phyloP scores from a whole-genome alignment of 1,284 basidiomycete genomes.

The Tilletiopsis washingtonensis region DNA sequence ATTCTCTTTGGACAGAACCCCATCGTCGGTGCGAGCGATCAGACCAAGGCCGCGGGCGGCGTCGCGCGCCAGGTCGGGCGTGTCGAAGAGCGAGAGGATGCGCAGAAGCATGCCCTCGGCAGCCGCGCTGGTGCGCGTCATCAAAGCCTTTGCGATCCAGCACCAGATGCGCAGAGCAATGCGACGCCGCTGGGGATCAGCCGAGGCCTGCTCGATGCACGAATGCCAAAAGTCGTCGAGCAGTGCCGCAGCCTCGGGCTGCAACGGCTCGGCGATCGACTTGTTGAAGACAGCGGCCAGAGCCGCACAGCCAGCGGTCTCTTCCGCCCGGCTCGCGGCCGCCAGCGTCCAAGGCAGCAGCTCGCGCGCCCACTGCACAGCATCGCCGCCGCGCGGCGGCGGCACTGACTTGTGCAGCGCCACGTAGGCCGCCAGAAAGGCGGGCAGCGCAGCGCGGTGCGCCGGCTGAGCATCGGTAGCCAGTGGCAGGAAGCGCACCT shows the following conservation, averaged over 20 bases:
- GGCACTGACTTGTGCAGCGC: constrained; percentile 4
- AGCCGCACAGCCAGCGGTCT: constrained; percentile 6
- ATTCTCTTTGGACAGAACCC: constrained; percentile 25
- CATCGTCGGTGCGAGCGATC: constrained; percentile 23
- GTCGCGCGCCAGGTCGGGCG: constrained; percentile 1
- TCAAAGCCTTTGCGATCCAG: constrained; percentile 28
- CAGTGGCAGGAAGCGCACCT: no score
- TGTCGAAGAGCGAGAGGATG: constrained; percentile 23
- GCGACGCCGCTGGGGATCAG: neutral
- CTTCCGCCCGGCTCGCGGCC: constrained; percentile 4
- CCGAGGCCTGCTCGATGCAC: constrained; percentile 5
- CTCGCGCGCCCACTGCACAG: neutral
- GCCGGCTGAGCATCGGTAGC: no score
- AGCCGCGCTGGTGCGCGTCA: constrained; percentile 20
- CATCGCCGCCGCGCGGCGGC: neutral
- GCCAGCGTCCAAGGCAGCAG: constrained; percentile 2
- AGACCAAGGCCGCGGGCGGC: constrained; percentile 11
- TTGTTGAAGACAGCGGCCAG: constrained; percentile 27
- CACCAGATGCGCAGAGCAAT: constrained; percentile 28
- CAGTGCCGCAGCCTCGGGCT: constrained; percentile 9
- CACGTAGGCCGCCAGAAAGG: constrained; percentile 4
- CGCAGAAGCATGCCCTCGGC: constrained; percentile 28
- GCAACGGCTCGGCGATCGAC: constrained; percentile 17
- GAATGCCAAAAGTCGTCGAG: constrained; percentile 24
- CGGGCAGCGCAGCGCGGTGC: constrained; percentile 2